These are phyloP conservation scores for Saccharomyces jurei DNA, from an alignment of 805 yeast species.

Conservation along the genomic window DNA sequence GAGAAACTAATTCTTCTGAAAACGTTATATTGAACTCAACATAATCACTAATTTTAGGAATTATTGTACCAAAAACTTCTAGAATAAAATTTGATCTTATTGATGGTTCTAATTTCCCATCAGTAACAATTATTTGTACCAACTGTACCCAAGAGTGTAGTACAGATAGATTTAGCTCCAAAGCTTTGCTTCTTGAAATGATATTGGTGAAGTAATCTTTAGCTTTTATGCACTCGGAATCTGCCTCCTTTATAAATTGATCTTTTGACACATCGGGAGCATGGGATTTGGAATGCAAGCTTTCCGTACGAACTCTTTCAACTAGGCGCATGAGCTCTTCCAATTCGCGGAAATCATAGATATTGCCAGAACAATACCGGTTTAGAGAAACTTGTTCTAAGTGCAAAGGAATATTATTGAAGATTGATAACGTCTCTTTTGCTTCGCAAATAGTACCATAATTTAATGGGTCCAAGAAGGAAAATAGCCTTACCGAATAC, in stretches of 20 bases:
- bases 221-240: background rate
- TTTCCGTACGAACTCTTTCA: constrained; percentile 7
- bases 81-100: constrained; percentile 56
- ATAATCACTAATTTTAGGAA: constrained; percentile 72
- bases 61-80: constrained; percentile 64
- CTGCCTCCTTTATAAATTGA: background rate
- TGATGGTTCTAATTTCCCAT: constrained; percentile 40
- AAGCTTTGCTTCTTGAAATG: constrained; percentile 36
- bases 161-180: constrained; percentile 48
- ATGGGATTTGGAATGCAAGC: background rate
- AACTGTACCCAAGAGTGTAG: constrained; percentile 79
- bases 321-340: constrained; percentile 31
- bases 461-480: constrained; percentile 64
- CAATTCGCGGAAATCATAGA: constrained; percentile 38
- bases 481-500: constrained; percentile 60
- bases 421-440: constrained; percentile 11
- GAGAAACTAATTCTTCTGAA: constrained; percentile 69
- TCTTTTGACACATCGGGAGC: background rate
- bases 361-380: constrained; percentile 21
- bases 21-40: constrained; percentile 55
- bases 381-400: constrained; percentile 35
- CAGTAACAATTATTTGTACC: constrained; percentile 63
- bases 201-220: constrained; percentile 1
- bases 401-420: constrained; percentile 33
- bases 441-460: constrained; percentile 39